Evolutionary conservation across 305 asterid genomes (phyloP).

Genomic region (Plantago coronopus): DNA sequence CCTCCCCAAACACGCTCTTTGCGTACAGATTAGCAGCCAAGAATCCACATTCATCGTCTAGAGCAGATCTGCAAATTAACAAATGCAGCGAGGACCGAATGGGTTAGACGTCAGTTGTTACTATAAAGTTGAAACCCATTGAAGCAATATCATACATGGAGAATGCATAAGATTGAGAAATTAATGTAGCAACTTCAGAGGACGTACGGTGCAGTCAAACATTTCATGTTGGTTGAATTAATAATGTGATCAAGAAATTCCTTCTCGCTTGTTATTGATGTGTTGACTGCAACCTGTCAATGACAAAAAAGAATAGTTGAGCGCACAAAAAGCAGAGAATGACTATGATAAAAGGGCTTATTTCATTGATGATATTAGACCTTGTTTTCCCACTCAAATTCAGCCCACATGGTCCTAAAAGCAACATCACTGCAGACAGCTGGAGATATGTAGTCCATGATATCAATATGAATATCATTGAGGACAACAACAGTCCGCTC

Average conservation of each 20-base stretch:
- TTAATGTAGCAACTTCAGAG: not conserved
- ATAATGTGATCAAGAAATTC: slow-evolving; percentile 89
- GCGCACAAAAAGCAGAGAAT: not conserved
- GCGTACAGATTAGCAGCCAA: slow-evolving; percentile 96
- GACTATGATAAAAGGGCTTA: too few relatives aligned
- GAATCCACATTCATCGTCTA: slow-evolving; percentile 98
- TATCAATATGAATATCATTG: slow-evolving; percentile 57
- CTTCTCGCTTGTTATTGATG: slow-evolving; percentile 78
- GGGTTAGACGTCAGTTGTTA: too few relatives aligned
- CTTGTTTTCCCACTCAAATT: slow-evolving; percentile 71
- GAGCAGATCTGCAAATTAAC: slow-evolving; percentile 65
- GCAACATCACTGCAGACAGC: slow-evolving; percentile 55
- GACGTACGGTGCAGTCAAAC: slow-evolving; percentile 85
- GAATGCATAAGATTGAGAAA: not conserved
- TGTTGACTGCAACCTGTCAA: slow-evolving; percentile 64
- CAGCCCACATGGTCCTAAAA: slow-evolving; percentile 64
- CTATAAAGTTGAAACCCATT: too few relatives aligned
- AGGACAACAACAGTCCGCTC: slow-evolving; percentile 59
- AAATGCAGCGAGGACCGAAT: slow-evolving; percentile 7
- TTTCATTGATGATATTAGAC: slow-evolving; percentile 21
- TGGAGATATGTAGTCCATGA: slow-evolving; percentile 65
- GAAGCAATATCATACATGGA: too few relatives aligned
- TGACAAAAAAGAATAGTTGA: not conserved
- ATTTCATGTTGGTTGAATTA: slow-evolving; percentile 91
- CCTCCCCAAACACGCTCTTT: slow-evolving; percentile 98